A percentile compares a stretch with the other conserved stretches of the same genome.
Evolutionary conservation across 805 yeast species (phyloP).

Genomic region (Dipodascus geniculatus): DNA sequence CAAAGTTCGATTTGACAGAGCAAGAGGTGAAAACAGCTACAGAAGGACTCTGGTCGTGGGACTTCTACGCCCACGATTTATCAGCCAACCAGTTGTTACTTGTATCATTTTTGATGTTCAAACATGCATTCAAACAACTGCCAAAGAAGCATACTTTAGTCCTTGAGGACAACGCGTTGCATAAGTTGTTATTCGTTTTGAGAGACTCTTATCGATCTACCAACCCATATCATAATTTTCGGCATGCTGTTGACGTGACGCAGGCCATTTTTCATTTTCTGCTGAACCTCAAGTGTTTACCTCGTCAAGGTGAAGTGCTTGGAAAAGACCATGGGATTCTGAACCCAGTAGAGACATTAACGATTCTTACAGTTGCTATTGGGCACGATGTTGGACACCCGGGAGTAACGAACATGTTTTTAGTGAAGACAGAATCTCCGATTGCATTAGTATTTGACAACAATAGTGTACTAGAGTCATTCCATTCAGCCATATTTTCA

Average conservation of each 20-base stretch:
- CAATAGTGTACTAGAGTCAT: constrained; percentile 68
- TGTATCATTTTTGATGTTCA: constrained; percentile 46
- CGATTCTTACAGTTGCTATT: constrained; percentile 65
- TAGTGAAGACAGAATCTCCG: constrained; percentile 48
- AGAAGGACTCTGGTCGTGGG: constrained; percentile 31
- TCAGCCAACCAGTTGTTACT: constrained; percentile 53
- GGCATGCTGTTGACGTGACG: constrained; percentile 91
- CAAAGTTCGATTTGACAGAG: neutral
- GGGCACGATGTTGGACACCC: constrained; percentile 98
- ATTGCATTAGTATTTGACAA: constrained; percentile 51
- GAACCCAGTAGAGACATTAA: constrained; percentile 37
- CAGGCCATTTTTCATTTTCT: constrained; percentile 75
- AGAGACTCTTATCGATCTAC: constrained; percentile 74
- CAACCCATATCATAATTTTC: constrained; percentile 87
- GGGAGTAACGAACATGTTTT: constrained; percentile 76
- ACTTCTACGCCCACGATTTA: constrained; percentile 58
- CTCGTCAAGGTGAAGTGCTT: constrained; percentile 14
- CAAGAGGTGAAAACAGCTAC: neutral
- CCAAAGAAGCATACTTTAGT: constrained; percentile 13
- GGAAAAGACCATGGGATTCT: constrained; percentile 5
- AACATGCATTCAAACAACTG: constrained; percentile 24
- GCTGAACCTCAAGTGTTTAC: constrained; percentile 18
- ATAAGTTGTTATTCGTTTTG: constrained; percentile 50
- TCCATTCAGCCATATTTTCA: constrained; percentile 58
- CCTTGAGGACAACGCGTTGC: constrained; percentile 35